phyloP scores from a whole-genome alignment of 1,139 yeast species.

The Sugiyamaella xylanicola region DNA sequence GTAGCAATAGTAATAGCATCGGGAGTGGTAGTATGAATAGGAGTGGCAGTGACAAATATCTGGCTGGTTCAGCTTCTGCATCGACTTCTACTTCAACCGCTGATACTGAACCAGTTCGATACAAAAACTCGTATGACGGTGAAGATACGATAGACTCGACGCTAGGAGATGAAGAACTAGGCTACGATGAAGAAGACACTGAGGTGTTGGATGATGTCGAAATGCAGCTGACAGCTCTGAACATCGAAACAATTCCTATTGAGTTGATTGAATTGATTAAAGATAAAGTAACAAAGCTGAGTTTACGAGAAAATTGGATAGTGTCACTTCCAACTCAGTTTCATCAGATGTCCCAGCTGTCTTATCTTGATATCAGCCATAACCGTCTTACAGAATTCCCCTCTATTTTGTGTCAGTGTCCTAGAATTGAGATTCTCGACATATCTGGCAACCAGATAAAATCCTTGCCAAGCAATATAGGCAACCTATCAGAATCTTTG shows the following conservation, averaged over 20 bases:
- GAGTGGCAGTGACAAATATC: background rate
- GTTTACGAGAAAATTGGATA: constrained; percentile 56
- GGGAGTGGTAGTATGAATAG: background rate
- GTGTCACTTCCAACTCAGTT: constrained; percentile 54
- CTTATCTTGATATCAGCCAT: constrained; percentile 67
- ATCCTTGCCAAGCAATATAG: constrained; percentile 49
- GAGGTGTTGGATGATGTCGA: constrained; percentile 29
- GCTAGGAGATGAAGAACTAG: constrained; percentile 8
- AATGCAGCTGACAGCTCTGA: constrained; percentile 41
- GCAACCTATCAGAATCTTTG: constrained; percentile 42
- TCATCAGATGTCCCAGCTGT: constrained; percentile 49
- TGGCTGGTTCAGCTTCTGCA: background rate
- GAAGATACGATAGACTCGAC: constrained; percentile 4
- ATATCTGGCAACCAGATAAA: constrained; percentile 59
- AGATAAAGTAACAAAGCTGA: constrained; percentile 53
- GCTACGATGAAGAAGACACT: constrained; percentile 27
- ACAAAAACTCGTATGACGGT: background rate
- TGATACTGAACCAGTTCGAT: background rate
- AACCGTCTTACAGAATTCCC: constrained; percentile 62
- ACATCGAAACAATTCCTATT: constrained; percentile 42
- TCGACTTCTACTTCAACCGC: background rate
- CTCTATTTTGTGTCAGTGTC: constrained; percentile 44
- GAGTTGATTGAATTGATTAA: constrained; percentile 47
- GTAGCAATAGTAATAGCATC: background rate
- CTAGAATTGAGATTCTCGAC: constrained; percentile 64